phyloP scores from a whole-genome alignment of 768 basidiomycete species.

The Mycena rosella region DNA sequence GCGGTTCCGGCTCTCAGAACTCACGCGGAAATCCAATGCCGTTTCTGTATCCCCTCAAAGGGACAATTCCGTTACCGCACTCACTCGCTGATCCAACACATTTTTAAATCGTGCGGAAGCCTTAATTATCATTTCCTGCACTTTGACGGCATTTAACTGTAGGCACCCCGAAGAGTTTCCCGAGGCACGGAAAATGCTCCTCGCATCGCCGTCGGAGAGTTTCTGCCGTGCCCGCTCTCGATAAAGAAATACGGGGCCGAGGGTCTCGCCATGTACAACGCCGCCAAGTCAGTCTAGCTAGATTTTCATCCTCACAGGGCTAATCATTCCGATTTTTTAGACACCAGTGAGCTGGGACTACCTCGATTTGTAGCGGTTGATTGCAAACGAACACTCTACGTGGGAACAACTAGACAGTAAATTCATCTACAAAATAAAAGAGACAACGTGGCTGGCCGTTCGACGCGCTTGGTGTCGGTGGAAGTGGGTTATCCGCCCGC shows the following conservation, averaged over 20 bases:
- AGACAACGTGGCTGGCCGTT: too few relatives aligned
- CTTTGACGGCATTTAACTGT: neutral
- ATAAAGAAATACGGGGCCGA: neutral
- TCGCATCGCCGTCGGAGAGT: neutral
- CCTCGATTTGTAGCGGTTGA: too few relatives aligned
- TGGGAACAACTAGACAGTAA: too few relatives aligned
- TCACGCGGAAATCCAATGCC: neutral
- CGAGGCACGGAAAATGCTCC: neutral
- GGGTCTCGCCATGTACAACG: neutral
- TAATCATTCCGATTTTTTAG: too few relatives aligned
- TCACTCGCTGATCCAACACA: neutral
- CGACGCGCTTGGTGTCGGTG: too few relatives aligned
- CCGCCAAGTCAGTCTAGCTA: neutral
- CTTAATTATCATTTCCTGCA: neutral
- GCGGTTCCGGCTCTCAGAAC: neutral
- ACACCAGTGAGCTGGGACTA: too few relatives aligned
- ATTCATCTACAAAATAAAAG: too few relatives aligned
- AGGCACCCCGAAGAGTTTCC: neutral
- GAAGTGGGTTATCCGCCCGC: too few relatives aligned
- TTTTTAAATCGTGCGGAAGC: neutral
- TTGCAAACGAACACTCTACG: too few relatives aligned
- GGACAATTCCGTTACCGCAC: neutral
- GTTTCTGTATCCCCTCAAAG: neutral
- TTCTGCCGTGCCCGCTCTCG: neutral
- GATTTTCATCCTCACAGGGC: too few relatives aligned